Conservation (phyloP, 129 eudicot species). For the Oenanthe sinensis region DNA sequence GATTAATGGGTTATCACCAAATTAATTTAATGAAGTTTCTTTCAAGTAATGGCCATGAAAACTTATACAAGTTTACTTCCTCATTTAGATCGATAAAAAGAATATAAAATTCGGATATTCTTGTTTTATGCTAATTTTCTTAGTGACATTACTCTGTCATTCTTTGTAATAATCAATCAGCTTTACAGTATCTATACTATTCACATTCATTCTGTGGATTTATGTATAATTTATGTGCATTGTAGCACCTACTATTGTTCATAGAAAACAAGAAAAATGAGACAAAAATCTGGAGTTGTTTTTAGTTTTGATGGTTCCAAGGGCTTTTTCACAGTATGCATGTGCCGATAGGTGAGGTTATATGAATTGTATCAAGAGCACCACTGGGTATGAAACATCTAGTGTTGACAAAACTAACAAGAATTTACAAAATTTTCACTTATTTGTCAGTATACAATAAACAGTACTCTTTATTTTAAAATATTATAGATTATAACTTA, state of each 20-base stretch:
- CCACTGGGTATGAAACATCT: no score
- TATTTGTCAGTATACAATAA: no score
- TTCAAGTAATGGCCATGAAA: neutral
- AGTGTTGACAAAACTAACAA: no score
- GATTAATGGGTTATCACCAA: neutral
- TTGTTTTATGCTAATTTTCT: constrained; percentile 1
- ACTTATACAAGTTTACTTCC: constrained; percentile 1
- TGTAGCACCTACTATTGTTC: neutral
- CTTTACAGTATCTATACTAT: neutral
- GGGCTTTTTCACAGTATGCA: neutral
- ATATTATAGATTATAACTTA: no score
- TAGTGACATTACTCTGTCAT: neutral
- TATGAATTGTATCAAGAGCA: no score
- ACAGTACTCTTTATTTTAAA: no score
- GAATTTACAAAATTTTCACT: no score
- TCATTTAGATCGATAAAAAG: constrained; percentile 16
- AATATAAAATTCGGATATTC: constrained; percentile 17
- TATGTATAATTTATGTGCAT: neutral
- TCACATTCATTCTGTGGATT: neutral
- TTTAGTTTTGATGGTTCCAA: neutral
- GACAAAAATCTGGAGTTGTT: neutral
- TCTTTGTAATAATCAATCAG: neutral
- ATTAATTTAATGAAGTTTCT: neutral
- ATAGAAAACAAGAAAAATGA: neutral
- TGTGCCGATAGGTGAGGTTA: no score